Conservation (phyloP, 192 early-diverging fungal species). For the Phlyctochytrium planicorne region DNA sequence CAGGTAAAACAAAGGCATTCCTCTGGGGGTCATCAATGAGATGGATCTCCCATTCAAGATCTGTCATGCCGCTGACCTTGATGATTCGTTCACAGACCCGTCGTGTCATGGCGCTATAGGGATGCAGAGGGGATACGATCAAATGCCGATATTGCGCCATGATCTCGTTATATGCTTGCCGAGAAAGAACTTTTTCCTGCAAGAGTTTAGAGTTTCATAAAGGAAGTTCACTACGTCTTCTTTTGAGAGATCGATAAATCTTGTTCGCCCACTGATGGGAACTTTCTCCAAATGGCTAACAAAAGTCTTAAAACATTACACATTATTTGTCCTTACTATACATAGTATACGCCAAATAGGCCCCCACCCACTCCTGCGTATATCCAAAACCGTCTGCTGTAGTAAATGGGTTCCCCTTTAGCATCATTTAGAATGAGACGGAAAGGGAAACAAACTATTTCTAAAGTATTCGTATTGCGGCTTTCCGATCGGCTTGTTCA, state of each 20-base stretch:
- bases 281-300: constrained; percentile 69
- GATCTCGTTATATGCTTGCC: constrained; percentile 68
- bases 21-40: constrained; percentile 77
- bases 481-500: no score
- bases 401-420: not conserved
- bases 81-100: constrained; percentile 73
- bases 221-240: constrained; percentile 49
- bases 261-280: constrained; percentile 58
- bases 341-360: not conserved
- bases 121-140: constrained; percentile 71
- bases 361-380: not conserved
- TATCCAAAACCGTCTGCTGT: not conserved
- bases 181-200: constrained; percentile 44
- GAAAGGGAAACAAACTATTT: not conserved
- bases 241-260: constrained; percentile 68
- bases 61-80: constrained; percentile 55
- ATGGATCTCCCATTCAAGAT: constrained; percentile 87
- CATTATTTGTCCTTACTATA: not conserved
- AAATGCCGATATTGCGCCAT: constrained; percentile 60
- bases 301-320: no score
- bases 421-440: not conserved
- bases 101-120: constrained; percentile 62
- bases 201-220: not conserved
- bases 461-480: not conserved
- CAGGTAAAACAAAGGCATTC: constrained; percentile 95